A percentile compares a stretch with the other conserved stretches of the same genome.
Conservation (phyloP, 78 protist genomes). For the Dictyostelium firmibasis region DNA sequence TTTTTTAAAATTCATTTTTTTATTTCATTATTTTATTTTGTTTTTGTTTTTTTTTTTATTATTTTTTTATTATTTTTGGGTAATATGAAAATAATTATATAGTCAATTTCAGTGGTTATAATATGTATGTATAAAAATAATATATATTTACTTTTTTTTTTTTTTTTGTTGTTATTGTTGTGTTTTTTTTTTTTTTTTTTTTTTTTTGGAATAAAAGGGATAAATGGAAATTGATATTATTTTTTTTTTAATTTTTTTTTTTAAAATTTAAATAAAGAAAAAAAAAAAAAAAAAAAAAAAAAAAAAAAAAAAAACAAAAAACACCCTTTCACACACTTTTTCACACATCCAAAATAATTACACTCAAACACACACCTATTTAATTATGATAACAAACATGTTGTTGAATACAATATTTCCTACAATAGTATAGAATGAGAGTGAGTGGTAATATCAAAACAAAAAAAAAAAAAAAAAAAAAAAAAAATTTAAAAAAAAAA, state of each 20-base stretch:
- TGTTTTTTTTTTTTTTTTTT: neutral
- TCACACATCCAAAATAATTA: neutral
- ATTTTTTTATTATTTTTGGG: too few species aligned
- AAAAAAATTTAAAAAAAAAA: neutral
- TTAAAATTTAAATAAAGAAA: neutral
- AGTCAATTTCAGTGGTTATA: too few species aligned
- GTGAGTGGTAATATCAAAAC: neutral
- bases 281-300: neutral
- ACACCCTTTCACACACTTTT: neutral
- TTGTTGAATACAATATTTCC: neutral
- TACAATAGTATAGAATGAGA: neutral
- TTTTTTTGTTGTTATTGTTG: too few species aligned
- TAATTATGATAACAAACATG: neutral
- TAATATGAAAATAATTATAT: too few species aligned
- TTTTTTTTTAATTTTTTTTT: neutral
- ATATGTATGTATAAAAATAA: too few species aligned
- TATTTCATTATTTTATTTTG: too few species aligned
- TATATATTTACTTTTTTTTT: too few species aligned
- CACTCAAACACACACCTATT: neutral
- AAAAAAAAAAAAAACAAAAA: neutral
- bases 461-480: neutral
- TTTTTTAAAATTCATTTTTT: too few species aligned
- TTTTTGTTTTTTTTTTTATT: too few species aligned
- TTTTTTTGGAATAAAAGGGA: neutral
- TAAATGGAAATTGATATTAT: neutral